These are phyloP conservation scores for Pseudocercospora vitis DNA, from an alignment of 2,329 filamentous ascomycete species.

Conservation along the genomic window DNA sequence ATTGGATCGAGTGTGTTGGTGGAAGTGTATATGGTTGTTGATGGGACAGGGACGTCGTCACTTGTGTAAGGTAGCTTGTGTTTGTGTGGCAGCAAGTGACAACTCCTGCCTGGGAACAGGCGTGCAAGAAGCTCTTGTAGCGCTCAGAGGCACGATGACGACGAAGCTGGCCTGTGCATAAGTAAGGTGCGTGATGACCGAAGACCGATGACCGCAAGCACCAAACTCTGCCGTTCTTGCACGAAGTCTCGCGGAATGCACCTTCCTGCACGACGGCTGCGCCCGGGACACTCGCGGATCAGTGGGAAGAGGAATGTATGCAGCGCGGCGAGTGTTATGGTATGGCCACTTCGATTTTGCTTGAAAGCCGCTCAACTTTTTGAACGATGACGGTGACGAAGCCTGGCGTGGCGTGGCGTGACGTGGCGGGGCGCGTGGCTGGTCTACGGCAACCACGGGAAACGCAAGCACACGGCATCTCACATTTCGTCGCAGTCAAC, in stretches of 20 bases:
- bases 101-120: no score
- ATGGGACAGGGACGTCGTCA: neutral
- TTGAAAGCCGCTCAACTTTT: no score
- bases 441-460: neutral
- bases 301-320: no score
- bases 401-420: neutral
- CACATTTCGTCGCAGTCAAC: neutral
- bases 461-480: neutral
- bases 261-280: neutral
- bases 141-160: neutral
- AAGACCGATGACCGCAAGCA: conserved; percentile 1
- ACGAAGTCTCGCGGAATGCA: no score
- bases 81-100: no score
- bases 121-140: neutral
- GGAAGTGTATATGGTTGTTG: neutral
- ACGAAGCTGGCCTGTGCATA: neutral
- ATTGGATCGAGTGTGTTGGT: neutral
- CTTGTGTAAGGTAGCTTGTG: neutral
- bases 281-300: no score
- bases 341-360: no score
- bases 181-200: no score
- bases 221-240: neutral
- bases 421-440: no score
- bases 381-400: neutral
- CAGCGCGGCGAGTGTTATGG: no score